Base-by-base conservation (phyloP, 176 grass and related monocot species). In the Triticum monococcum region DNA sequence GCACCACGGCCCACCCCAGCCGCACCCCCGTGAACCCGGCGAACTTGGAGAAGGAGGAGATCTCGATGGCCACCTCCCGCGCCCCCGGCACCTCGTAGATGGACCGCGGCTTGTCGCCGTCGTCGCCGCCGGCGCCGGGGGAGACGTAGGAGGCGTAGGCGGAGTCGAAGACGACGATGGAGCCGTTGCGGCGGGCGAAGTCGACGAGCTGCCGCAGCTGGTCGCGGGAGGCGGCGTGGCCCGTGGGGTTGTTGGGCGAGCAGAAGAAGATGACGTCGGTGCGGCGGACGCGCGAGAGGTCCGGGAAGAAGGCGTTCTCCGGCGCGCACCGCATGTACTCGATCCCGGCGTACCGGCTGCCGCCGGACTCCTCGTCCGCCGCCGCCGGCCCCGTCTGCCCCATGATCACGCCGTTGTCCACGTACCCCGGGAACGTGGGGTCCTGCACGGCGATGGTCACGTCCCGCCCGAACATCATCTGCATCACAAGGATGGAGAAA, bases 191-290 rank as follows among this genome's bases (percentile, higher is more conserved):
- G 18, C 87, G 88, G 0, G 94, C 97, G 64, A 94, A 85, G 24
- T 88, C 88, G 2, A 99, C 97, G 18, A 99, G 91, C 80, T 94
- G 90, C 9, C 78, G 71, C 18, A 99, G 84, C 87, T 99, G 94
- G 72, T 86, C 79, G 11, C 85, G 50, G 0, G 94, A 94, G n/a
- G 97, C 94, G 0, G 67, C 94, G 63, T 99, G 94, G 18, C 94
- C 97, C 12, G 94, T 99, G 0, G 97, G 97, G 83, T 99, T 99
- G 88, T 99, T 99, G 12, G 97, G 97, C 18, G 97, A 99, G 92
- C 97, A 99, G 75, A 99, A 93, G 90, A 96, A 99, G 92, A 99
- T 94, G 25, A 99, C 79, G 88, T 99, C 97, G 12, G 94, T 99
- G 64, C 88, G 87, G 38, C 82, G 90, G 77, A 79, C 85, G n/a